phyloP scores from a whole-genome alignment of 2,329 filamentous ascomycete genomes.

The Podosphaera fusca region DNA sequence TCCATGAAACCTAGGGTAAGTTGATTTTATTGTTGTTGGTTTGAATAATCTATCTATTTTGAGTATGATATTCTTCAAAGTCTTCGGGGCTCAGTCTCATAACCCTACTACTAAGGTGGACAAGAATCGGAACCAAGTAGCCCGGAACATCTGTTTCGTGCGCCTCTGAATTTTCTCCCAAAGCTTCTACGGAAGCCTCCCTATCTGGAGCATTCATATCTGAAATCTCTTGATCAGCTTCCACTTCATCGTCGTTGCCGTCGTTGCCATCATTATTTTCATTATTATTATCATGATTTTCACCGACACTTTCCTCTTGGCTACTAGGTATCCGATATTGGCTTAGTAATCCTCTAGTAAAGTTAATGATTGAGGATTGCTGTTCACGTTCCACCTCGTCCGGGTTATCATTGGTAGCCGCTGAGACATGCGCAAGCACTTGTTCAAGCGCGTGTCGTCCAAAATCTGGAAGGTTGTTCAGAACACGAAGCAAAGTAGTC shows the following conservation, averaged over 20 bases:
- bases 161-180: neutral
- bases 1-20: neutral
- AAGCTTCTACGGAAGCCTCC: neutral
- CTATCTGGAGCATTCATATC: conserved; percentile 2
- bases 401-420: neutral
- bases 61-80: neutral
- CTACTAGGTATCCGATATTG: conserved; percentile 8
- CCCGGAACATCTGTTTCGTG: neutral
- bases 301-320: neutral
- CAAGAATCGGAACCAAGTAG: neutral
- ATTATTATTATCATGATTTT: conserved; percentile 2
- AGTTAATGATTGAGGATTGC: neutral
- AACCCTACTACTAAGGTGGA: neutral
- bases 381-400: neutral
- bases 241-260: conserved; percentile 2
- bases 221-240: conserved; percentile 7
- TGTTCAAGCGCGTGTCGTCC: neutral
- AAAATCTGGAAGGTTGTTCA: neutral
- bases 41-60: neutral
- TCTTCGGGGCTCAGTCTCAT: neutral
- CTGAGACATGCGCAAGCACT: neutral
- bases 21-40: neutral
- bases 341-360: conserved; percentile 7
- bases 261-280: neutral
- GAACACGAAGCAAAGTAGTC: neutral